Conservation (phyloP, 306 rosid species). For the Styphnolobium japonicum region DNA sequence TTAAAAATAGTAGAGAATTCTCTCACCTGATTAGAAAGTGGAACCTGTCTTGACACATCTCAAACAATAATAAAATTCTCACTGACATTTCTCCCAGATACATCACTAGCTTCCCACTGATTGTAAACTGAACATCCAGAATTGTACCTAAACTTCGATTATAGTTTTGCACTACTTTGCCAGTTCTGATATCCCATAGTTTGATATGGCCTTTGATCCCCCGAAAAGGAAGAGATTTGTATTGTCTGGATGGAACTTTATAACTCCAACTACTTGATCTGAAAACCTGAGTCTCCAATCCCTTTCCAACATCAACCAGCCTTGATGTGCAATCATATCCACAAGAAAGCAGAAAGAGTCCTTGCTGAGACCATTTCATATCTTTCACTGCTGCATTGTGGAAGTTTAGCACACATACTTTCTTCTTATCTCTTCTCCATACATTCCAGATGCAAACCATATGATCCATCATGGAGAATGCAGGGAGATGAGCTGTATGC, state of each 20-base stretch:
- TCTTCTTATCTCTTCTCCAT: constrained; percentile 80
- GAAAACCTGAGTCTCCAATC: constrained; percentile 60
- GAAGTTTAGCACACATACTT: constrained; percentile 49
- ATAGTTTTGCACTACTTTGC: constrained; percentile 60
- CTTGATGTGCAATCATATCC: constrained; percentile 83
- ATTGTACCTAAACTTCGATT: constrained; percentile 66
- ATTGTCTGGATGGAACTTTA: constrained; percentile 72
- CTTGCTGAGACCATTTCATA: constrained; percentile 76
- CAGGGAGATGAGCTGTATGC: constrained; percentile 93
- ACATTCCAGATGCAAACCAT: constrained; percentile 74
- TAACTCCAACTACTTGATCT: constrained; percentile 69
- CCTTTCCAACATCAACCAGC: constrained; percentile 81
- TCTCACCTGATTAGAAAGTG: constrained; percentile 84
- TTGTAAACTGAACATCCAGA: constrained; percentile 78
- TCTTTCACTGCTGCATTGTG: constrained; percentile 79
- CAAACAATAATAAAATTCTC: constrained; percentile 84
- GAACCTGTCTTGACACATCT: constrained; percentile 80
- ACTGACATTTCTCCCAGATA: constrained; percentile 64
- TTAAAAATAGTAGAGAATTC: background rate
- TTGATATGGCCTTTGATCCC: constrained; percentile 66
- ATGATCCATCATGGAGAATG: constrained; percentile 94
- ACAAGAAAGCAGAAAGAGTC: constrained; percentile 71
- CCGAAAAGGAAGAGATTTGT: constrained; percentile 72
- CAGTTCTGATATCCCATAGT: constrained; percentile 78
- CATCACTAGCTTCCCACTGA: constrained; percentile 68